A percentile compares a stretch with the other conserved stretches of the same genome.
Evolutionary conservation across 345 rosid species (phyloP).

Genomic region (Lepidium didymum): DNA sequence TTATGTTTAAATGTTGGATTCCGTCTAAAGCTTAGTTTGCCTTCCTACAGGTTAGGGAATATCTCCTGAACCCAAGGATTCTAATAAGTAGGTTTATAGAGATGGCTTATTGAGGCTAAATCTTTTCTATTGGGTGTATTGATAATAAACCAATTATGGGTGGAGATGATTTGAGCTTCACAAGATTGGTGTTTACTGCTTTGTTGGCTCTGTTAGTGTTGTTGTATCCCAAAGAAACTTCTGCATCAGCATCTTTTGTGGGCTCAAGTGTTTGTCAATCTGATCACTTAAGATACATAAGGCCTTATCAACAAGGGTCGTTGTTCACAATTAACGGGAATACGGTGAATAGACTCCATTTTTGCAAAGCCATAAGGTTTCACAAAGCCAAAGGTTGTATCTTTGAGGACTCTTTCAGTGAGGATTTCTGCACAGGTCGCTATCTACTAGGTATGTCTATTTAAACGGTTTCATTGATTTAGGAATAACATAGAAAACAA

Average conservation of each 20-base stretch:
- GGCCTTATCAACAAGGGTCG: conserved; percentile 28
- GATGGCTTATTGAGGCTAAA: background rate
- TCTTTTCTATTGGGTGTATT: background rate
- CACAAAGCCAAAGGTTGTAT: conserved; percentile 42
- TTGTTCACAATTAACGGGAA: conserved; percentile 55
- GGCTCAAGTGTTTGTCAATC: conserved; percentile 47
- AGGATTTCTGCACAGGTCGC: conserved; percentile 34
- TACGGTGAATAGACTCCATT: conserved; percentile 36
- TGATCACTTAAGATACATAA: conserved; percentile 45
- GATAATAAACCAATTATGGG: conserved; percentile 2
- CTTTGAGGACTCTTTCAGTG: conserved; percentile 27
- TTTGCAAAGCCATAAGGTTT: conserved; percentile 51
- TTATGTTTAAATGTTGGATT: background rate
- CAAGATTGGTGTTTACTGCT: conserved; percentile 30
- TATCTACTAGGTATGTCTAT: conserved; percentile 41
- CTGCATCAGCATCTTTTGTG: conserved; percentile 32
- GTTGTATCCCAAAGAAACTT: conserved; percentile 32
- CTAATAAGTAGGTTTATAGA: background rate
- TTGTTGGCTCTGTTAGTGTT: conserved; percentile 35
- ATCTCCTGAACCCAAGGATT: background rate
- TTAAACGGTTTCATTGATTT: background rate
- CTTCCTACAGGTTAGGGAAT: background rate
- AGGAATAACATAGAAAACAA: no score
- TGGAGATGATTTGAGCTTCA: conserved; percentile 17
- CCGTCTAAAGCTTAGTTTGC: background rate